Evolutionary conservation across 2,329 filamentous ascomycete genomes (phyloP).

Genomic region (Botrytis fabae): DNA sequence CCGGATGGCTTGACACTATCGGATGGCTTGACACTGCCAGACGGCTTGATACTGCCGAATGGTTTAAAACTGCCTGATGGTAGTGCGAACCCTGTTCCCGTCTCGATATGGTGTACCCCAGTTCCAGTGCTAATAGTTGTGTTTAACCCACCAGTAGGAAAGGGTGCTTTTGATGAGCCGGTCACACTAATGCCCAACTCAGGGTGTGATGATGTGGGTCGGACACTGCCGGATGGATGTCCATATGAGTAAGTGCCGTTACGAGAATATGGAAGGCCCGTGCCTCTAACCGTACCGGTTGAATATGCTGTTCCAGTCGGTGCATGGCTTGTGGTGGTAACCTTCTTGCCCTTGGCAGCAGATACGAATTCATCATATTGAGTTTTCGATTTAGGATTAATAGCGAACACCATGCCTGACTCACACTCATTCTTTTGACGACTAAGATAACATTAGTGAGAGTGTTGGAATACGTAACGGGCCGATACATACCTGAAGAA

Average conservation of each 20-base stretch:
- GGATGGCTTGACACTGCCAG: neutral
- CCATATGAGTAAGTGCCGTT: constrained; percentile 20
- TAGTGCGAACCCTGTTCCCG: neutral
- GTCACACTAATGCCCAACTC: constrained; percentile 1
- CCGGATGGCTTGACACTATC: neutral
- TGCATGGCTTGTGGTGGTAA: neutral
- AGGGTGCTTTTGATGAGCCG: constrained; percentile 1
- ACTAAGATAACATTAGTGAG: constrained; percentile 17
- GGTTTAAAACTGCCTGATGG: neutral
- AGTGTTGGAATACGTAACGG: neutral
- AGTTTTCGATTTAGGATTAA: constrained; percentile 22
- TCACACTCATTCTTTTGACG: constrained; percentile 24
- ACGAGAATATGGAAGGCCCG: constrained; percentile 9
- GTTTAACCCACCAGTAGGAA: constrained; percentile 14
- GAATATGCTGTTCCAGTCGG: constrained; percentile 13
- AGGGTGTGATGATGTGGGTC: constrained; percentile 1
- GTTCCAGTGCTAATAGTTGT: neutral
- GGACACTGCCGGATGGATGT: neutral
- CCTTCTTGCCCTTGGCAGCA: constrained; percentile 17
- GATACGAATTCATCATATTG: constrained; percentile 19
- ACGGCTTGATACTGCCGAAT: neutral
- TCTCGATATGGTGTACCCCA: neutral
- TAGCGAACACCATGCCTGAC: constrained; percentile 27
- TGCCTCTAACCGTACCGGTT: neutral
- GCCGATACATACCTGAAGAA: constrained; percentile 19